Conservation (phyloP, 1,284 basidiomycete genomes). For the Tilletia indica region DNA sequence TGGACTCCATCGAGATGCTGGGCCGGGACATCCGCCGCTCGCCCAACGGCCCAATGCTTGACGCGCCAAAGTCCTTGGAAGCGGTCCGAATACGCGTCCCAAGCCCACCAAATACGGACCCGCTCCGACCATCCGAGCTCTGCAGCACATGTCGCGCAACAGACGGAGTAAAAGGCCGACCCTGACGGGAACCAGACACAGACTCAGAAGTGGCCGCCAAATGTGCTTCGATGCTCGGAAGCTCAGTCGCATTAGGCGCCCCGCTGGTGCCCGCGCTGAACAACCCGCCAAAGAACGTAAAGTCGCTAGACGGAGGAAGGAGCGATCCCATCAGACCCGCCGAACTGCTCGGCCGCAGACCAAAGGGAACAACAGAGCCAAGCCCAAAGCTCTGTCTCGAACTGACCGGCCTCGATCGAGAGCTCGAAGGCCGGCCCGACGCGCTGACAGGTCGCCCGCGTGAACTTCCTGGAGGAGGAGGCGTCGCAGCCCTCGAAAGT, state of each 20-base stretch:
- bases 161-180: slow-evolving; percentile 19
- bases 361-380: slow-evolving; percentile 3
- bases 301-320: slow-evolving; percentile 7
- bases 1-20: slow-evolving; percentile 1
- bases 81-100: slow-evolving; percentile 23
- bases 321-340: slow-evolving; percentile 31
- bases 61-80: slow-evolving; percentile 26
- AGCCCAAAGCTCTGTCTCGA: slow-evolving; percentile 12
- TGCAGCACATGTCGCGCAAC: slow-evolving; percentile 21
- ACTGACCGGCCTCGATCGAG: not conserved
- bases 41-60: slow-evolving; percentile 28
- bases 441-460: slow-evolving; percentile 29
- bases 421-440: slow-evolving; percentile 5
- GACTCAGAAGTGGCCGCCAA: slow-evolving; percentile 28
- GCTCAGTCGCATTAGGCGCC: slow-evolving; percentile 10
- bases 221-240: slow-evolving; percentile 39
- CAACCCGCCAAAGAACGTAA: not conserved
- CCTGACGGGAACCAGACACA: slow-evolving; percentile 27
- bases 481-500: slow-evolving; percentile 30
- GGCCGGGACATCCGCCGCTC: slow-evolving; percentile 25
- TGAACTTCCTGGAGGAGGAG: slow-evolving; percentile 35
- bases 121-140: slow-evolving; percentile 33
- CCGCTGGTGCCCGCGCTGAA: not conserved
- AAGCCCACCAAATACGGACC: slow-evolving; percentile 31
- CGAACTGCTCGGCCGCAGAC: slow-evolving; percentile 19